phyloP scores from a whole-genome alignment of 345 rosid genomes.

The Eucalyptus curtisii region DNA sequence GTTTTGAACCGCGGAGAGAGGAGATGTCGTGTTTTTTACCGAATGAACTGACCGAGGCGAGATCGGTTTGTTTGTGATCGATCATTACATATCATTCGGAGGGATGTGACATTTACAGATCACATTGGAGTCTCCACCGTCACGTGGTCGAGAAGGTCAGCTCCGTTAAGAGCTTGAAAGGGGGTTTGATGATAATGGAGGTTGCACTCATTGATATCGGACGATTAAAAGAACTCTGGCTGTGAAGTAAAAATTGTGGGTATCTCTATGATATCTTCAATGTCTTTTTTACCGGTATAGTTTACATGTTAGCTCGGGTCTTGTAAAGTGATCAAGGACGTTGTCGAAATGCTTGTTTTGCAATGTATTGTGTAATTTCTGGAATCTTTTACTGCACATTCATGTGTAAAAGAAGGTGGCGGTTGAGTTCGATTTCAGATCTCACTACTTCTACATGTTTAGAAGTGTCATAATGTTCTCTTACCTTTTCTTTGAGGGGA shows the following conservation, averaged over 20 bases:
- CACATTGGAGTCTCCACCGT: background rate
- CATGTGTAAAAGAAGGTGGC: background rate
- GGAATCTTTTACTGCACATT: background rate
- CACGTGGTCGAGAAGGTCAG: background rate
- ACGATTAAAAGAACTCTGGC: background rate
- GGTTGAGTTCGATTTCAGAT: background rate
- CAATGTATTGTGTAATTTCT: background rate
- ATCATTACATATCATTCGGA: background rate
- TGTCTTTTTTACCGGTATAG: background rate
- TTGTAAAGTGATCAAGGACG: background rate
- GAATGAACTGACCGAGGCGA: too few species aligned
- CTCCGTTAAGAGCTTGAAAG: background rate
- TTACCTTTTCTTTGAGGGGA: background rate
- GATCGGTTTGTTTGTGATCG: background rate
- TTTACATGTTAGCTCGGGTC: background rate
- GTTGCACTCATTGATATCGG: background rate
- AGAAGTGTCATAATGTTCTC: background rate
- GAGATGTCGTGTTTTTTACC: too few species aligned
- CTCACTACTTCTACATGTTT: background rate
- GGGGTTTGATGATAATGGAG: background rate
- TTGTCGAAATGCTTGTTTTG: background rate
- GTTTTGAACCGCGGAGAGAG: conserved; percentile 8
- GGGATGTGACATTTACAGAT: background rate
- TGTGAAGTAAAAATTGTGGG: background rate
- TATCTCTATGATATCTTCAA: background rate